phyloP scores from a whole-genome alignment of 2,329 filamentous ascomycete genomes.

The Pseudogymnoascus sp. region DNA sequence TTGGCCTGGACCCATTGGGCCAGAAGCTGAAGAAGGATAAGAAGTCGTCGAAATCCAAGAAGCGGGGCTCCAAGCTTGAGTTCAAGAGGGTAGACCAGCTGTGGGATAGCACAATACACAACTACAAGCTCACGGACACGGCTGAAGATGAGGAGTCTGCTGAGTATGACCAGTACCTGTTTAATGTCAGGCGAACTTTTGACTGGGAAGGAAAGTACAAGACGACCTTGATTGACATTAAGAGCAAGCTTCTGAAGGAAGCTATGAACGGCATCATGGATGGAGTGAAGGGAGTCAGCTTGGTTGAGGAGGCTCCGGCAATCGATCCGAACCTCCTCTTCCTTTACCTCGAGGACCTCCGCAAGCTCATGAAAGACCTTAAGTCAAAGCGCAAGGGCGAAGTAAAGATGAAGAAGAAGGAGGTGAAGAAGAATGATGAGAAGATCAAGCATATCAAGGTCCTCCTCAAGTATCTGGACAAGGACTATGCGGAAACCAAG shows the following conservation, averaged over 20 bases:
- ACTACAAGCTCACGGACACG: conserved; percentile 61
- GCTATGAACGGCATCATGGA: conserved; percentile 64
- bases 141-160: conserved; percentile 51
- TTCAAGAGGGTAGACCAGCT: conserved; percentile 61
- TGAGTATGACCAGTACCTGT: conserved; percentile 71
- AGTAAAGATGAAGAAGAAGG: conserved; percentile 50
- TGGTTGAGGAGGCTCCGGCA: conserved; percentile 72
- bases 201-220: conserved; percentile 77
- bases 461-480: conserved; percentile 67
- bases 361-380: conserved; percentile 52
- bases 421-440: conserved; percentile 45
- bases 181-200: conserved; percentile 75
- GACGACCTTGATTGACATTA: conserved; percentile 69
- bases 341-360: conserved; percentile 70
- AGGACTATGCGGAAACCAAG: conserved; percentile 70
- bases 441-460: conserved; percentile 62
- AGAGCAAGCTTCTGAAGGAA: conserved; percentile 69
- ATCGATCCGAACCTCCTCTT: conserved; percentile 65
- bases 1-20: conserved; percentile 21
- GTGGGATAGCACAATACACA: conserved; percentile 50
- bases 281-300: conserved; percentile 65
- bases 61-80: conserved; percentile 46
- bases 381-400: conserved; percentile 40
- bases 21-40: conserved; percentile 27
- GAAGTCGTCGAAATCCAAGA: conserved; percentile 33